These are phyloP conservation scores for Metrosideros polymorpha DNA, from an alignment of 441 rosid species.

Conservation along the genomic window DNA sequence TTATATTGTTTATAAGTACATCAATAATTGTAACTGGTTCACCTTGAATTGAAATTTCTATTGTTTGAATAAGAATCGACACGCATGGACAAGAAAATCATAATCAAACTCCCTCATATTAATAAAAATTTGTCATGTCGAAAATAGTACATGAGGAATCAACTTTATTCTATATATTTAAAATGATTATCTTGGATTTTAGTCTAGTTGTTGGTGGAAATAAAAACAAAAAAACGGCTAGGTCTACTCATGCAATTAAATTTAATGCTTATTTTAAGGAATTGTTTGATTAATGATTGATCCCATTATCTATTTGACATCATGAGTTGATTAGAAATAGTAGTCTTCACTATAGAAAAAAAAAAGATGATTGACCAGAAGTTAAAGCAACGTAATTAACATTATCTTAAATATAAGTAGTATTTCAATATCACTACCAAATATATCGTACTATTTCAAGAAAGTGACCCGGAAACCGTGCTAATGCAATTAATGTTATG, in stretches of 20 bases:
- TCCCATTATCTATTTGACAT: not conserved
- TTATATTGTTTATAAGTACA: not conserved
- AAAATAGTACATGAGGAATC: not conserved
- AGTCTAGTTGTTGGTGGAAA: not conserved
- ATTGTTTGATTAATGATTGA: not conserved
- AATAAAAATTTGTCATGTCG: not conserved
- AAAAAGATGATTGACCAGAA: not conserved
- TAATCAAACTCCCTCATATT: not conserved
- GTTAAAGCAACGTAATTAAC: not conserved
- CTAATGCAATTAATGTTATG: not conserved
- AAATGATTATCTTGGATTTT: not conserved
- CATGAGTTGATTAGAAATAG: not conserved
- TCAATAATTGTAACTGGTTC: not conserved
- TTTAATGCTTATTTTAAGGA: not conserved
- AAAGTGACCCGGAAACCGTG: not conserved
- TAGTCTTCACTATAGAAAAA: not conserved
- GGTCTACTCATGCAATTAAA: not conserved
- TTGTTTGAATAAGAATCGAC: not conserved
- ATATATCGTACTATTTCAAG: not conserved
- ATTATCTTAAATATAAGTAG: not conserved
- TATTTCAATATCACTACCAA: not conserved
- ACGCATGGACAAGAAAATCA: not conserved
- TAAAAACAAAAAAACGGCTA: not conserved
- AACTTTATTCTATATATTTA: not conserved
- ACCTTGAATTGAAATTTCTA: not conserved